phyloP scores from a whole-genome alignment of 1,139 yeast species.

The Eremothecium sinecaudum region DNA sequence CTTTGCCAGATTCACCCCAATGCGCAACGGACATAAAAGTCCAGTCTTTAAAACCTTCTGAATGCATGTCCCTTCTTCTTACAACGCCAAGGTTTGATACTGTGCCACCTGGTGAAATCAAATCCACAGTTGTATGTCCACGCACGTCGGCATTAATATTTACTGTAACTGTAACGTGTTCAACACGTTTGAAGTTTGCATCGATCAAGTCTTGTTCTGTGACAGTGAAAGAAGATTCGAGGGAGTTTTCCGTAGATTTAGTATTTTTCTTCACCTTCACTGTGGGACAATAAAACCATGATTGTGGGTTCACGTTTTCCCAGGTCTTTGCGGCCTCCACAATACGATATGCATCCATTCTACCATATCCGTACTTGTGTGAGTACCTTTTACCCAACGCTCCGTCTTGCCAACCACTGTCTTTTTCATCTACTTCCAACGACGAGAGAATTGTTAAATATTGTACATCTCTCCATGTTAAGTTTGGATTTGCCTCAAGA shows the following conservation, averaged over 20 bases:
- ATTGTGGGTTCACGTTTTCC: constrained; percentile 82
- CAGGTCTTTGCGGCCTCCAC: constrained; percentile 70
- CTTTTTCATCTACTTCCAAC: constrained; percentile 55
- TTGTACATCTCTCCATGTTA: constrained; percentile 96
- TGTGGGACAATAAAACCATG: constrained; percentile 53
- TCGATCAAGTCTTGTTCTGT: constrained; percentile 40
- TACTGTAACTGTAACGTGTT: constrained; percentile 78
- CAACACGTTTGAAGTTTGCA: constrained; percentile 61
- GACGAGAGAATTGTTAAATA: constrained; percentile 70
- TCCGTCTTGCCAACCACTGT: constrained; percentile 60
- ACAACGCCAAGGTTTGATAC: constrained; percentile 67
- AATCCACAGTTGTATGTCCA: constrained; percentile 59
- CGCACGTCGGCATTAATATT: constrained; percentile 56
- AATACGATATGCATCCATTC: constrained; percentile 70
- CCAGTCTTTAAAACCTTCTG: constrained; percentile 68
- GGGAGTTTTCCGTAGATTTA: constrained; percentile 22
- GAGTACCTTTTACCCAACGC: constrained; percentile 56
- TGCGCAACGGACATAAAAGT: constrained; percentile 97
- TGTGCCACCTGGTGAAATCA: constrained; percentile 69
- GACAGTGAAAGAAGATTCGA: constrained; percentile 41
- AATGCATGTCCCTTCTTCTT: constrained; percentile 49
- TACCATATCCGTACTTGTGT: constrained; percentile 88
- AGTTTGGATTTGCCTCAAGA: constrained; percentile 68
- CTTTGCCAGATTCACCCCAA: constrained; percentile 85
- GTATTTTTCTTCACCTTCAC: constrained; percentile 22